Evolutionary conservation across 2,329 filamentous ascomycete species (phyloP).

Genomic region (Colletotrichum lindemuthianum): DNA sequence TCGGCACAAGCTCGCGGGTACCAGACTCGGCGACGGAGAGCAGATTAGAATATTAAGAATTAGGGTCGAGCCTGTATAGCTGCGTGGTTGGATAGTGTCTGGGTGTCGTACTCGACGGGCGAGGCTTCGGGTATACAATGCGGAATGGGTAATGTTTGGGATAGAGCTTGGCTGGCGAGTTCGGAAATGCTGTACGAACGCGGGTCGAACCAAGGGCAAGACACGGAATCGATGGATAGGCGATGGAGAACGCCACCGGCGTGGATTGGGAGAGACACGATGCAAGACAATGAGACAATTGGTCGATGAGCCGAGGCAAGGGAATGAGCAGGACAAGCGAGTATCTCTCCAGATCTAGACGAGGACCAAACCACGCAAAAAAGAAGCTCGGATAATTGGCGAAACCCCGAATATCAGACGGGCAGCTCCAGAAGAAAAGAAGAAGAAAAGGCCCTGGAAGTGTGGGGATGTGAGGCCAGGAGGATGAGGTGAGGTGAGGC

Average conservation of each 20-base stretch:
- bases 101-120: neutral
- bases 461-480: constrained; percentile 20
- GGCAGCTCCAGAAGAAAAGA: constrained; percentile 3
- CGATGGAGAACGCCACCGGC: constrained; percentile 20
- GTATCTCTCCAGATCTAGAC: constrained; percentile 19
- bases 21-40: constrained; percentile 35
- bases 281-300: constrained; percentile 35
- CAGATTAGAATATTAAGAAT: constrained; percentile 37
- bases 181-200: constrained; percentile 32
- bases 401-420: constrained; percentile 3
- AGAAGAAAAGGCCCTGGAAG: constrained; percentile 3
- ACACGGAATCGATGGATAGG: constrained; percentile 24
- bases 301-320: neutral
- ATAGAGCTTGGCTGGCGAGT: constrained; percentile 18
- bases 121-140: constrained; percentile 18
- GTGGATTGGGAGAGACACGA: constrained; percentile 30
- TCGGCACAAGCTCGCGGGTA: constrained; percentile 24
- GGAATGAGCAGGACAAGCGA: neutral
- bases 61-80: constrained; percentile 28
- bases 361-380: constrained; percentile 1
- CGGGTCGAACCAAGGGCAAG: constrained; percentile 33
- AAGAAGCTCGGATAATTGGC: neutral
- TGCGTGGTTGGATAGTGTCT: constrained; percentile 4
- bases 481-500: constrained; percentile 20
- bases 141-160: constrained; percentile 31